Evolutionary conservation across 768 basidiomycete species (phyloP), one percentile per base, ranked within the genome.

Genomic region (Suillus tomentosus): DNA sequence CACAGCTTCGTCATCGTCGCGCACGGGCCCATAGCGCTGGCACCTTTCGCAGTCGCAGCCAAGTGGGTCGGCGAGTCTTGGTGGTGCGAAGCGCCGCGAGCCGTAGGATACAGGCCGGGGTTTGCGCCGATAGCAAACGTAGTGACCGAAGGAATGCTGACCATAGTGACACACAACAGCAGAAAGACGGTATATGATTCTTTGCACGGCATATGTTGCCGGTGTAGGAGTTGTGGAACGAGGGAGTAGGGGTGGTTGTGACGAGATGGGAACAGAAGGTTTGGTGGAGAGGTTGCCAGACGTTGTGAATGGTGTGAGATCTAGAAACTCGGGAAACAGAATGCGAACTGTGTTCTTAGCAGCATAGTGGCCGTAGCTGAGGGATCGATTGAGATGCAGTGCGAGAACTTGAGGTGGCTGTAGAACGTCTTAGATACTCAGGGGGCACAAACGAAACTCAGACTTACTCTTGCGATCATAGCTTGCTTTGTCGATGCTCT

Each of bases 81-180:
- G 78, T 39, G 80, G 76, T 31, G 71, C 70, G 68, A 76, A 77
- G 64, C 81, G 84, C 64, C 76, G 78, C 14, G 74, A 62, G 2
- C 78, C 79, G 27, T 76, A 68, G 3, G 77, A 69, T 17, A 77
- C 71, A 47, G 80, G 81, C 43, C 83, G 82, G 0, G 95, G 95
- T 76, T 90, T 92, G 55, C 96, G 83, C 17, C 97, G 84, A 73
- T 88, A 96, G 68, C 92, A 94, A 67, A 99, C 86, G 73, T 96
- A 99, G 73, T 99, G 96, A 6, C 96, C 96, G 72, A 92, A 96
- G 5, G 90, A 90, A 72, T 97, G 95, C 61, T 89, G 87, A 15
- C 96, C 96, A 72, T 89, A 96, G 76, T 99, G 96, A 69, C 94
- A 94, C 17, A 99, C 95, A 37, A 92, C 87, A 11, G 93, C 88